Evolutionary conservation across 148 eudicot species (phyloP).

Genomic region (Cornus kousa): DNA sequence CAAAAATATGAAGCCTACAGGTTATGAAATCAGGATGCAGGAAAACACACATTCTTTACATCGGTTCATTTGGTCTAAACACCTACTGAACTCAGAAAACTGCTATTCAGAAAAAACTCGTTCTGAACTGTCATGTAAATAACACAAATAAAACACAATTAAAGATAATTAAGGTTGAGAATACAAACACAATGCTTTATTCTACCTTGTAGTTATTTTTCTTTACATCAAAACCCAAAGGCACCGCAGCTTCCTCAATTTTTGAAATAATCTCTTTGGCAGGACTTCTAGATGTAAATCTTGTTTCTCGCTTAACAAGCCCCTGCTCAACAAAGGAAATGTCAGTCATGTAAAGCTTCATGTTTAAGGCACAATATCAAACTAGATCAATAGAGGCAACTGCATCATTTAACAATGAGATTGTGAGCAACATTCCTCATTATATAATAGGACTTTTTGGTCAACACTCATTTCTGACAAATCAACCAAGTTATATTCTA

Average conservation of each 20-base stretch:
- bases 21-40: background rate
- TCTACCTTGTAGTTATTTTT: slow-evolving; percentile 77
- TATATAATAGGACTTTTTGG: background rate
- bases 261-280: slow-evolving; percentile 66
- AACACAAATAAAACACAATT: background rate
- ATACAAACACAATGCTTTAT: background rate
- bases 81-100: background rate
- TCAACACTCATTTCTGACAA: background rate
- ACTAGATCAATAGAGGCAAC: too few species aligned
- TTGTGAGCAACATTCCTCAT: background rate
- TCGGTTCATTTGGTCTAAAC: background rate
- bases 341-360: slow-evolving; percentile 8
- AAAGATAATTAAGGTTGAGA: background rate
- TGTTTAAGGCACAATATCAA: background rate
- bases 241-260: slow-evolving; percentile 74
- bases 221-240: slow-evolving; percentile 82
- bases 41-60: background rate
- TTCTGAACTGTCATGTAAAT: background rate
- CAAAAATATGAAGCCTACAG: background rate
- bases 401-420: too few species aligned
- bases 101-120: background rate
- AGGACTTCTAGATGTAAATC: slow-evolving; percentile 79
- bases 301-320: slow-evolving; percentile 79
- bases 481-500: background rate
- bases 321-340: slow-evolving; percentile 42